Conservation (phyloP, 2,329 filamentous ascomycete genomes). For the Sarocladium kiliense region DNA sequence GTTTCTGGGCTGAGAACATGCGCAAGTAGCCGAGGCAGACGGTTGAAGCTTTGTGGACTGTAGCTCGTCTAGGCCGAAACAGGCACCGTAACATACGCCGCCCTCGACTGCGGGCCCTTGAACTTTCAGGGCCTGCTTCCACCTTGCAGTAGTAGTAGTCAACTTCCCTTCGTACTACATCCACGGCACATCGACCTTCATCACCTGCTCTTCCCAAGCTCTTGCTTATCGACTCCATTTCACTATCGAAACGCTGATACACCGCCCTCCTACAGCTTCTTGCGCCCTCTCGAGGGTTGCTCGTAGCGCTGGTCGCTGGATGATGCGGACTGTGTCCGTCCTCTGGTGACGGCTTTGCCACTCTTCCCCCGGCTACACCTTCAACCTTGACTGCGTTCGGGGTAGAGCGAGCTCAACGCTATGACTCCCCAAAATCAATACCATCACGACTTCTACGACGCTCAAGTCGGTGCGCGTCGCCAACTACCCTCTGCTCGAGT, state of each 20-base stretch:
- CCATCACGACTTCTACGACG: slow-evolving; percentile 25
- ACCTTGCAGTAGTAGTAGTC: neutral
- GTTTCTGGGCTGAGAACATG: neutral
- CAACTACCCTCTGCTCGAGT: slow-evolving; percentile 20
- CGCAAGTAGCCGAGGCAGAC: neutral
- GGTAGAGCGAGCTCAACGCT: neutral
- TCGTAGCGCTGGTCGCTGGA: neutral
- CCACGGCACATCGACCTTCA: neutral
- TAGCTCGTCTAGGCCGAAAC: neutral
- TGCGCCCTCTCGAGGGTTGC: neutral
- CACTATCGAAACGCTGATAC: neutral
- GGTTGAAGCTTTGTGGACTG: neutral
- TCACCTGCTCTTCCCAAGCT: neutral
- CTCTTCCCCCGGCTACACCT: neutral
- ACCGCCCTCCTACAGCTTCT: neutral
- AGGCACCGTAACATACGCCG: neutral
- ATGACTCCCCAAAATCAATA: neutral
- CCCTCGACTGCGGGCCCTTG: neutral
- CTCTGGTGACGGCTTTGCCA: neutral
- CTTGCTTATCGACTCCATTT: neutral
- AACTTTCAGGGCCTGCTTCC: neutral
- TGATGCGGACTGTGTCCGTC: neutral
- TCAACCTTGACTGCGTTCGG: neutral
- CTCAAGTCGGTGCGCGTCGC: slow-evolving; percentile 27
- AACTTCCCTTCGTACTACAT: neutral